Percentiles rank a stretch among this genome's conserved stretches.
Conservation (phyloP, 1,284 basidiomycete species). For the Somion occarium region DNA sequence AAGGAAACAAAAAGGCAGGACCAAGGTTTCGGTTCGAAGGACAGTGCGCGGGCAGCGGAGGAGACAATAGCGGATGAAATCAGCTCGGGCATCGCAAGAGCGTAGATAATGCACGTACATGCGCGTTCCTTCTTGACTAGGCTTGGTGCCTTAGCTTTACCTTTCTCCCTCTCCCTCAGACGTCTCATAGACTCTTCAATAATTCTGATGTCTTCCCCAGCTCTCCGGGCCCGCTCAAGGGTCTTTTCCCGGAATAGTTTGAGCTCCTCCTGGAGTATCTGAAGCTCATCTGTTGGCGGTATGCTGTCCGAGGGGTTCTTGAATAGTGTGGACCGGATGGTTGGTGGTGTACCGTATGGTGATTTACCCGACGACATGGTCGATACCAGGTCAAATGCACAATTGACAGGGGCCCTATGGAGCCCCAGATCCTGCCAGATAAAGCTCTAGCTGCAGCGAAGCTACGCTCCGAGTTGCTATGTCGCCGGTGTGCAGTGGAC, state of each 20-base stretch:
- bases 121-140: conserved; percentile 67
- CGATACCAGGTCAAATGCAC: neutral
- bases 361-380: conserved; percentile 43
- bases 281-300: conserved; percentile 69
- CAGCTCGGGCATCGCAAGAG: conserved; percentile 7
- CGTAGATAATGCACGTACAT: conserved; percentile 45
- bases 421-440: neutral
- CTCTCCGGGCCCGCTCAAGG: conserved; percentile 60
- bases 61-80: conserved; percentile 1
- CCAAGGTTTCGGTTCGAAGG: neutral
- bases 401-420: neutral
- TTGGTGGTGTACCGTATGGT: conserved; percentile 38
- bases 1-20: neutral
- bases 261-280: conserved; percentile 59
- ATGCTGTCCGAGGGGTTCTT: conserved; percentile 58
- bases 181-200: conserved; percentile 67
- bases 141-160: conserved; percentile 63
- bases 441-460: neutral
- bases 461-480: neutral
- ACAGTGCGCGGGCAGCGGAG: neutral
- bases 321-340: conserved; percentile 51
- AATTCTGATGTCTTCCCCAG: conserved; percentile 60
- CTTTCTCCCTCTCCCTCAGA: conserved; percentile 72
- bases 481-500: too few relatives aligned
- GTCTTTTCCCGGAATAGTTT: conserved; percentile 46